Evolutionary conservation across 768 basidiomycete species (phyloP).

Genomic region (Brasilioporus rufonigricans): DNA sequence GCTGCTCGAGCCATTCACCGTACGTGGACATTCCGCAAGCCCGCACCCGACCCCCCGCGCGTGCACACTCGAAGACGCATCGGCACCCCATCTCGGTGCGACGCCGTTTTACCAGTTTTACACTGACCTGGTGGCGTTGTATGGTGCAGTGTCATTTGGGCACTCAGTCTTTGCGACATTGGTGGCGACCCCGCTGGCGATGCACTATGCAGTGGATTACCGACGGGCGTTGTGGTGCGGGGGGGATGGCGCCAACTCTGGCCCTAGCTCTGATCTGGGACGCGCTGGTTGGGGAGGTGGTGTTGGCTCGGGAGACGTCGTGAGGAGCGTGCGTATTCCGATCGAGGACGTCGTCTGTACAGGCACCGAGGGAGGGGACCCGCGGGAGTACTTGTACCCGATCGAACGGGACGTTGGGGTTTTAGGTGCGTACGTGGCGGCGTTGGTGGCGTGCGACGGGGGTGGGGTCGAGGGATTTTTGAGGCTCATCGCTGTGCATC

Average conservation of each 20-base stretch:
- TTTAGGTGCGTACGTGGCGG: conserved; percentile 60
- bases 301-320: conserved; percentile 9
- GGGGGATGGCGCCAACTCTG: conserved; percentile 39
- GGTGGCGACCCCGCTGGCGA: conserved; percentile 72
- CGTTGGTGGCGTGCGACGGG: conserved; percentile 34
- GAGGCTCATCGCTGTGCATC: conserved; percentile 70
- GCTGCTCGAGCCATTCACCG: conserved; percentile 57
- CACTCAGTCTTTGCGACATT: conserved; percentile 73
- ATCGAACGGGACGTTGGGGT: conserved; percentile 61
- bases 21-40: background rate
- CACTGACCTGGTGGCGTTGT: conserved; percentile 87
- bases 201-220: conserved; percentile 79
- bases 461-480: conserved; percentile 53
- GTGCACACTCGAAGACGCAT: conserved; percentile 49
- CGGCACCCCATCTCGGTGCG: conserved; percentile 55
- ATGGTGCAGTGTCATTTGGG: conserved; percentile 86
- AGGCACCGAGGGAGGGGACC: conserved; percentile 27
- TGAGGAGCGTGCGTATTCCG: conserved; percentile 56
- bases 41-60: conserved; percentile 5
- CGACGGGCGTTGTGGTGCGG: conserved; percentile 84
- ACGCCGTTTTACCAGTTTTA: conserved; percentile 93
- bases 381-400: conserved; percentile 70
- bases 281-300: too few relatives aligned
- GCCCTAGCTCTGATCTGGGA: too few relatives aligned
- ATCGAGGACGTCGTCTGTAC: conserved; percentile 47